Conservation (phyloP, 2,329 filamentous ascomycete species). For the Colletotrichum sp. region DNA sequence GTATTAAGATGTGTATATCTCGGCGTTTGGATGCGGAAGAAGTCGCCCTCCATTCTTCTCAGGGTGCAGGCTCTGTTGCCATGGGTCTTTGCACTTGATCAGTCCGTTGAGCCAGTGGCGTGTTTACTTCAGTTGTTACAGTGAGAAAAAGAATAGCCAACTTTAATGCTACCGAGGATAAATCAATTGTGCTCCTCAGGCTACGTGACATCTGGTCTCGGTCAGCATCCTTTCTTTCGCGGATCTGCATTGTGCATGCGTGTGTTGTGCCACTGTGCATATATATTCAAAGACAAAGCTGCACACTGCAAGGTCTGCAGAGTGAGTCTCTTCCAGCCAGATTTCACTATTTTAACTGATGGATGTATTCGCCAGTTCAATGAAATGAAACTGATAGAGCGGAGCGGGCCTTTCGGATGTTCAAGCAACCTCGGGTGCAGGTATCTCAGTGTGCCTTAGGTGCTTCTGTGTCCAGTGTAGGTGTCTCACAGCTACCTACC, state of each 20-base stretch:
- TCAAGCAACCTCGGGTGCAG: not conserved
- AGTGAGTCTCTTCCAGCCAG: not conserved
- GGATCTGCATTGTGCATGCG: not conserved
- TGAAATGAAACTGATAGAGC: not conserved
- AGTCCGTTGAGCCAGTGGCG: conserved; percentile 2
- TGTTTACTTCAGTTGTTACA: conserved; percentile 23
- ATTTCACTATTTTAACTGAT: not conserved
- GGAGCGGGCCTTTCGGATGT: conserved; percentile 4
- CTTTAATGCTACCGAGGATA: conserved; percentile 20
- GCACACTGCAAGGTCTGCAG: not conserved
- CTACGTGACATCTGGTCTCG: not conserved
- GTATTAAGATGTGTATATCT: conserved; percentile 67
- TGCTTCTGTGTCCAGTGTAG: not conserved
- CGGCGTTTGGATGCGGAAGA: conserved; percentile 17
- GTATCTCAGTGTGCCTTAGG: too few relatives aligned
- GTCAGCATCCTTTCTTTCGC: not conserved
- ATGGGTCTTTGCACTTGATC: not conserved
- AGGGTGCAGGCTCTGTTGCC: not conserved
- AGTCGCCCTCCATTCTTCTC: not conserved
- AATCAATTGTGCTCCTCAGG: not conserved
- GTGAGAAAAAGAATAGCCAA: conserved; percentile 21
- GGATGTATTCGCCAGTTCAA: not conserved
- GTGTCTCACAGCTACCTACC: not conserved
- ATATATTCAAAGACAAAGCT: not conserved
- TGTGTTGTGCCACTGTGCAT: not conserved